Base-by-base conservation (phyloP, 805 yeast genomes). In the Lipomyces lipofer region DNA sequence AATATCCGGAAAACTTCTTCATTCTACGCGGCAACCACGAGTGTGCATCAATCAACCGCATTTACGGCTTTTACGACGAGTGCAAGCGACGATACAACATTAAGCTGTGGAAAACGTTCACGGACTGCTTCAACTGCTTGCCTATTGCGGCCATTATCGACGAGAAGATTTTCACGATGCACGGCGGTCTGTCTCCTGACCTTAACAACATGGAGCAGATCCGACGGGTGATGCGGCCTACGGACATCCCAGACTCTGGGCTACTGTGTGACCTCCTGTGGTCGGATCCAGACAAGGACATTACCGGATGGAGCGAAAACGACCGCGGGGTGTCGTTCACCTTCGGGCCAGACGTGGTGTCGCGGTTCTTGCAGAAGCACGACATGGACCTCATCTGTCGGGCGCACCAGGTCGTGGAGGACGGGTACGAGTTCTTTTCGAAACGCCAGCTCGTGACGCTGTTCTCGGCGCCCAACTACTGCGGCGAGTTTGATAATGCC, bases 271-370 rank as follows among this genome's bases (percentile, higher is more conserved):
- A 92, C 73, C 79, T 92, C 72, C 80, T 92, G 67, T 92, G 99
- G 99, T 88, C 97, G 2, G 99, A 92, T 72, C 99, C 99, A 24
- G 98, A 92, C 73, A 92, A 94, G 74, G 97, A 91, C 73, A 91
- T 92, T 65, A 89, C 94, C 30, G 99, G 98, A 17, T 92, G 99
- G 99, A 86, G 95, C 66, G 99, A 94, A 76, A 92, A 94, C 72
- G 99, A 94, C 76, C 87, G 99, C 75, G 98, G 98, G 70, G 98
- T 92, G 59, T 90, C 97, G 24, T 92, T 91, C 73, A 92, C 98
- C n/a, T 92, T 94, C 75, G 98, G 98, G n/a, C 98, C 98, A 8
- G 99, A 92, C 72, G 98, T 92, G 50, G 98, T 92, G 51, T 87
- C 96, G 63, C 80, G 98, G 73, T 92, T 92, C 71, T 76, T 94